Percentiles rank a stretch among this genome's conserved stretches.
Evolutionary conservation across 495 filamentous ascomycete species (phyloP).

Genomic region (Cudoniella acicularis): DNA sequence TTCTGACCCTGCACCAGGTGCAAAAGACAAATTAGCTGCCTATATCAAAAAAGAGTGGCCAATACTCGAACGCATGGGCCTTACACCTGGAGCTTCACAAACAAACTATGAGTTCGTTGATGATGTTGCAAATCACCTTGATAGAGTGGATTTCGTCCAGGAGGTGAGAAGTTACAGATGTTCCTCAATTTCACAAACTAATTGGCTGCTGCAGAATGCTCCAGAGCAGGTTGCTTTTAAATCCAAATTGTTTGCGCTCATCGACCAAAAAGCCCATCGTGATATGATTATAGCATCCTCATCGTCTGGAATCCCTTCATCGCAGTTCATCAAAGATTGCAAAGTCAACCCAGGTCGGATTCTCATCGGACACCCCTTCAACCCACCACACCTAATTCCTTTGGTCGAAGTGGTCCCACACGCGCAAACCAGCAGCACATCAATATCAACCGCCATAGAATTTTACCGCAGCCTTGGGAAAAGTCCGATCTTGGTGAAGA

Average conservation of each 20-base stretch:
- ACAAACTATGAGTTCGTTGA: neutral
- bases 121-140: neutral
- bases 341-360: conserved; percentile 36
- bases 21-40: conserved; percentile 8
- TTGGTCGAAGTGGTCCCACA: conserved; percentile 57
- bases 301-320: conserved; percentile 23
- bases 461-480: conserved; percentile 47
- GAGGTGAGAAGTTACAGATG: too few species aligned
- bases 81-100: neutral
- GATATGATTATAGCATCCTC: conserved; percentile 24
- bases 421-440: conserved; percentile 31
- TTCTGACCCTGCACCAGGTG: conserved; percentile 16
- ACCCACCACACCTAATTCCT: conserved; percentile 62
- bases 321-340: conserved; percentile 21
- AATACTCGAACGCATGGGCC: neutral
- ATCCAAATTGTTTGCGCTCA: neutral
- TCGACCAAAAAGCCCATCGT: neutral
- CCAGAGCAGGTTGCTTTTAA: neutral
- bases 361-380: conserved; percentile 58
- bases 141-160: neutral
- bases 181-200: too few species aligned
- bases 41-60: neutral
- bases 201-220: too few species aligned
- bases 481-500: conserved; percentile 48
- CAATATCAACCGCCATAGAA: conserved; percentile 40